Percentiles rank a stretch among this genome's conserved stretches.
phyloP scores from a whole-genome alignment of 2,329 filamentous ascomycete genomes.

The Nothopassalora personata region DNA sequence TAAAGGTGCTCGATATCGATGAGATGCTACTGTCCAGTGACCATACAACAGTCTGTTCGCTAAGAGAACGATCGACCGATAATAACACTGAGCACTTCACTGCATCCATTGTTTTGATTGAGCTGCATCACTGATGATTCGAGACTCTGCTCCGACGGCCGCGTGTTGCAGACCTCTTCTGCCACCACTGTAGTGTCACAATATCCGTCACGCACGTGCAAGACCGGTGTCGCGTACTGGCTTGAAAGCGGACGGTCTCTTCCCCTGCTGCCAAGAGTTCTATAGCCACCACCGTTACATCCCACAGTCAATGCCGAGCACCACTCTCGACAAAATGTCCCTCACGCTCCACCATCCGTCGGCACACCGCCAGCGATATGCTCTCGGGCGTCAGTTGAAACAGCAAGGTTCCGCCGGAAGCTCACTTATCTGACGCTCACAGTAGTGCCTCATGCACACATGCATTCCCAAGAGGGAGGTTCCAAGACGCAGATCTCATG shows the following conservation, averaged over 20 bases:
- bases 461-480: not conserved
- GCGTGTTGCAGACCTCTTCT: not conserved
- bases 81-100: not conserved
- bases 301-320: not conserved
- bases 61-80: not conserved
- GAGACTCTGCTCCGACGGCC: not conserved
- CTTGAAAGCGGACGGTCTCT: not conserved
- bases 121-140: not conserved
- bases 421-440: not conserved
- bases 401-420: not conserved
- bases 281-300: not conserved
- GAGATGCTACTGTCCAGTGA: not conserved
- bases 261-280: not conserved
- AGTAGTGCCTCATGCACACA: not conserved
- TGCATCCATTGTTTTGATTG: not conserved
- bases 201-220: not conserved
- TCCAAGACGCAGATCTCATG: not conserved
- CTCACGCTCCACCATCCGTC: not conserved
- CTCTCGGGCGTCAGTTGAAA: not conserved
- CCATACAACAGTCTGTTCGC: not conserved
- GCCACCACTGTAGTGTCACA: not conserved
- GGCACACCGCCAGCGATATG: not conserved
- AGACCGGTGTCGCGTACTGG: not conserved
- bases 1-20: not conserved
- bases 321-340: not conserved